Evolutionary conservation across 2,329 filamentous ascomycete species (phyloP), one percentile per base, ranked within the genome.

Genomic region (Phialophora expanda): DNA sequence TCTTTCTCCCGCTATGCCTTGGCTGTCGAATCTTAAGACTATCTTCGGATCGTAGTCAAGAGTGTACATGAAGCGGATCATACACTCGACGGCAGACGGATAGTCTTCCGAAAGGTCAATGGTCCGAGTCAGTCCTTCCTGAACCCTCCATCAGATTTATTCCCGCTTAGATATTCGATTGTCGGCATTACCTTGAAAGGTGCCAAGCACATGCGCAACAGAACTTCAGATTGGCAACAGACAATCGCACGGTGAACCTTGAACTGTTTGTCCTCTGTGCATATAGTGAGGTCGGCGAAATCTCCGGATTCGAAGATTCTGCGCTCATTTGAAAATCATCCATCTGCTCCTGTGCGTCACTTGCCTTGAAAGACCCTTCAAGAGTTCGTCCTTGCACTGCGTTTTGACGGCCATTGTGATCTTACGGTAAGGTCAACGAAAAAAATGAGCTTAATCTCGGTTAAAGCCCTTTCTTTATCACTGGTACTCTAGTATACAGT

Each of bases 351-450:
- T 38, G n/a, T 38, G 22, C 6, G 55, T 57, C 26, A 57, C 32
- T 57, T 57, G 26, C 55, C 55, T 57, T 22, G 55, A 57, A 41
- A 57, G 55, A 57, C 55, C 55, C 32, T 57, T 24, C 32, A 57
- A 57, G 34, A 57, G 55, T 26, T 24, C 55, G 55, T 57, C 26
- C 55, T 34, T 57, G 32, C 55, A 57, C 55, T 41, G 17, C 55
- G 20, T 57, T 57, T 34, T 30, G 55, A 34, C 55, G 4, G 38
- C 34, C 55, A 57, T 57, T 20, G 7, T 41, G 55, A 41, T 38
- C 9, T 24, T 3, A 24, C 24, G 24, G 41, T 46, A 46, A 28
- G 28, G 28, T 28, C 28, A 28, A 7, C 3, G 1, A 7, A 28
- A 28, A 28, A 28, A 1, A 28, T 7, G 28, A 28, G 28, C 6